These are phyloP conservation scores for Sporobolomyces pararoseus DNA, from an alignment of 768 basidiomycete species.

Conservation along the genomic window DNA sequence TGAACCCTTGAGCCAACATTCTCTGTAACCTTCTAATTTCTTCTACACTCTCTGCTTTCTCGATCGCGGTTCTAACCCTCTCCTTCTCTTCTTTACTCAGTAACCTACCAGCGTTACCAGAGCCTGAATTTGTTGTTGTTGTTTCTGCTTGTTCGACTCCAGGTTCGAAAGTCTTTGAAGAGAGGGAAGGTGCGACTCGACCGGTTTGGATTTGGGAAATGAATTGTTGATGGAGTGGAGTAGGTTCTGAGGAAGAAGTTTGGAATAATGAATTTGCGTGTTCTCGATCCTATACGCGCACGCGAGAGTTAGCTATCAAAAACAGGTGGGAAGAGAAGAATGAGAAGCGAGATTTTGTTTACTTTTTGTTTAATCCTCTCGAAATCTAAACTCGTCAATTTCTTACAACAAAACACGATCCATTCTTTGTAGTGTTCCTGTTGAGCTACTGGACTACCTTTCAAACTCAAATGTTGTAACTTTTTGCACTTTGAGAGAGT, in stretches of 20 bases:
- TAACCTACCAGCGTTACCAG: constrained; percentile 68
- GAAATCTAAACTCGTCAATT: constrained; percentile 87
- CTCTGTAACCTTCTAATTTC: constrained; percentile 52
- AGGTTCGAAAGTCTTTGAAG: constrained; percentile 43
- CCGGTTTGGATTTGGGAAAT: constrained; percentile 45
- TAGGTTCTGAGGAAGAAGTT: constrained; percentile 72
- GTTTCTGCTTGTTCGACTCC: constrained; percentile 49
- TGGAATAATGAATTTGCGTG: constrained; percentile 70
- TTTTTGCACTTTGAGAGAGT: constrained; percentile 53
- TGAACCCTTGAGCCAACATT: constrained; percentile 60
- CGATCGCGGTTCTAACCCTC: constrained; percentile 78
- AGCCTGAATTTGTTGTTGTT: constrained; percentile 50
- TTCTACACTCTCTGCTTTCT: constrained; percentile 83
- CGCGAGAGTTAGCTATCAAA: not conserved
- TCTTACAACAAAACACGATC: constrained; percentile 82
- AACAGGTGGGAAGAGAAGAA: constrained; percentile 28
- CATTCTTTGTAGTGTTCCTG: constrained; percentile 96
- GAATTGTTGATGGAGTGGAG: constrained; percentile 72
- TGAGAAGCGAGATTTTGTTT: too few species aligned
- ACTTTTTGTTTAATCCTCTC: constrained; percentile 93
- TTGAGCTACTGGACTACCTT: constrained; percentile 80
- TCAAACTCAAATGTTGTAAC: constrained; percentile 69
- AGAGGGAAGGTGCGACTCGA: constrained; percentile 24
- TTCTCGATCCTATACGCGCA: constrained; percentile 65
- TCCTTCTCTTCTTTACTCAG: constrained; percentile 90